phyloP scores from a whole-genome alignment of 73 alveolate species.

The Urostyla sp. region DNA sequence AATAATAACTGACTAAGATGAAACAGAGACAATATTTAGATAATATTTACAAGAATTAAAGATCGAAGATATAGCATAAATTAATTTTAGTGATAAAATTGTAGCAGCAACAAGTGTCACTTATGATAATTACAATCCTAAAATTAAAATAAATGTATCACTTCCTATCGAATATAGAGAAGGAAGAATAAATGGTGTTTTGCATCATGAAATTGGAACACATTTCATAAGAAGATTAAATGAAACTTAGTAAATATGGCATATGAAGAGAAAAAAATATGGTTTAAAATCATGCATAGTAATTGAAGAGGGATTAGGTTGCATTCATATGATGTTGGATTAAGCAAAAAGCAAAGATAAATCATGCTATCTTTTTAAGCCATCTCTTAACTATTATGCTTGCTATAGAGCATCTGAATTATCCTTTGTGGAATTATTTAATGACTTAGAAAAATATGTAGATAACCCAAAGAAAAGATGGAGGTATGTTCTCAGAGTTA shows the following conservation, averaged over 20 bases:
- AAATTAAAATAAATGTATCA: conserved; percentile 70
- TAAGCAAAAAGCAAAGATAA: conserved; percentile 42
- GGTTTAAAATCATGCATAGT: conserved; percentile 74
- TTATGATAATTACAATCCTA: conserved; percentile 66
- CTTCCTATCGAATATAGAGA: conserved; percentile 86
- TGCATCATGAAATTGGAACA: conserved; percentile 92
- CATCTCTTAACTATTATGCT: conserved; percentile 86
- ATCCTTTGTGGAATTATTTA: conserved; percentile 77
- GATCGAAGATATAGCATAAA: conserved; percentile 55
- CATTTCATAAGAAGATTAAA: conserved; percentile 83
- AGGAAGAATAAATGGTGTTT: conserved; percentile 77
- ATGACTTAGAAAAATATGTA: conserved; percentile 74
- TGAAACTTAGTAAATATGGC: conserved; percentile 80
- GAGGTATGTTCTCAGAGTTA: conserved; percentile 83
- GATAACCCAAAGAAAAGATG: conserved; percentile 81
- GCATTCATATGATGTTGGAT: conserved; percentile 66
- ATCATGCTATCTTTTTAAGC: conserved; percentile 75
- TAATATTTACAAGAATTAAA: conserved; percentile 72
- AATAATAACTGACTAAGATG: conserved; percentile 63
- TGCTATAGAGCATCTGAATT: conserved; percentile 69
- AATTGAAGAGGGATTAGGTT: conserved; percentile 89
- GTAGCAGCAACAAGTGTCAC: conserved; percentile 83
- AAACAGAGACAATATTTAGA: conserved; percentile 68
- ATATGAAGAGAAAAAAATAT: conserved; percentile 76
- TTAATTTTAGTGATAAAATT: conserved; percentile 64